Conservation (phyloP, 371 early-diverging fungal species). For the Mucor racemosus region DNA sequence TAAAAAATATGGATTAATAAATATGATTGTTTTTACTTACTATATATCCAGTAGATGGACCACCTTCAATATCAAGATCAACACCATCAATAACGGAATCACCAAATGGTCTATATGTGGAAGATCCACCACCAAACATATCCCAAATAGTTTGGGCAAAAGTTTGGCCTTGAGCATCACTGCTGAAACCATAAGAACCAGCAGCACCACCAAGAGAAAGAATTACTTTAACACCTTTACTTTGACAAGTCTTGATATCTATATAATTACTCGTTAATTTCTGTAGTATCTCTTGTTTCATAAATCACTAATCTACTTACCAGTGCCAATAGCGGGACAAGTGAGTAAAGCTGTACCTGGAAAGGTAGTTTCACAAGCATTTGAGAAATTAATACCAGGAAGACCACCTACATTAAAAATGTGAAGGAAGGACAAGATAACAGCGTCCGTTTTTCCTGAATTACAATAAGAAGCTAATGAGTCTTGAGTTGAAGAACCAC, state of each 20-base stretch:
- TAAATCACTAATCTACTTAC: conserved; percentile 18
- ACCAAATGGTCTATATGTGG: conserved; percentile 64
- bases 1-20: neutral
- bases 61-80: conserved; percentile 77
- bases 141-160: conserved; percentile 71
- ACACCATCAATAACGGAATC: conserved; percentile 67
- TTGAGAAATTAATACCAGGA: conserved; percentile 63
- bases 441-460: conserved; percentile 47
- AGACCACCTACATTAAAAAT: conserved; percentile 55
- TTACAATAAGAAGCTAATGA: conserved; percentile 65
- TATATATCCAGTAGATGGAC: conserved; percentile 52
- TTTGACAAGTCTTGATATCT: conserved; percentile 71
- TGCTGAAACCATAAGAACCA: conserved; percentile 62
- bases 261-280: neutral
- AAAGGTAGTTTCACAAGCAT: conserved; percentile 60
- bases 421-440: conserved; percentile 65
- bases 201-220: conserved; percentile 75
- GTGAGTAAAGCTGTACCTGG: conserved; percentile 56
- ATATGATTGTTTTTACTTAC: conserved; percentile 14
- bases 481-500: conserved; percentile 31
- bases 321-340: conserved; percentile 63
- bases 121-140: conserved; percentile 59
- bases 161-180: conserved; percentile 47
- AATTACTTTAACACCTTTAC: conserved; percentile 62
- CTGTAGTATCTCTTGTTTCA: neutral